phyloP scores from a whole-genome alignment of 768 basidiomycete species.

The Lentinula detonsa region DNA sequence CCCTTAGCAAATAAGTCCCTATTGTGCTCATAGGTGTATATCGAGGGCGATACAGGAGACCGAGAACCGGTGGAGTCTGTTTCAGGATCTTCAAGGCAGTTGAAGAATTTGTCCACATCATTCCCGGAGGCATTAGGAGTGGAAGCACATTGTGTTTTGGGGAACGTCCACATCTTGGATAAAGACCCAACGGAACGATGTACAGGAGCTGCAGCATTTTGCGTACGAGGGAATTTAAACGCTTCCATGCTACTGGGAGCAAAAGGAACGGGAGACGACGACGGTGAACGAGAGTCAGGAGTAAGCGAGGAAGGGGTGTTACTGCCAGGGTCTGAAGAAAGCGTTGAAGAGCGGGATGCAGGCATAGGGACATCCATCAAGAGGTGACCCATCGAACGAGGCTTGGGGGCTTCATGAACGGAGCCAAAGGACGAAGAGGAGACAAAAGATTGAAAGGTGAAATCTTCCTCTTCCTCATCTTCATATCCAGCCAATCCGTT shows the following conservation, averaged over 20 bases:
- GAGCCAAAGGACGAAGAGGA: constrained; percentile 52
- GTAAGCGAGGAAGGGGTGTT: constrained; percentile 13
- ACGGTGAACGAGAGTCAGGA: constrained; percentile 22
- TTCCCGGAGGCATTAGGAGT: constrained; percentile 16
- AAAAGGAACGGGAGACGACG: constrained; percentile 17
- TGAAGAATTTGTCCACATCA: constrained; percentile 75
- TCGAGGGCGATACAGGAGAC: constrained; percentile 36
- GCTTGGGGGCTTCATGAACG: constrained; percentile 36
- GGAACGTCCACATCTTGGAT: constrained; percentile 70
- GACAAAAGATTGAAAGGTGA: constrained; percentile 31
- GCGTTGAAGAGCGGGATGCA: constrained; percentile 13
- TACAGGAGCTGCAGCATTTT: constrained; percentile 11
- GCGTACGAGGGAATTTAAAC: background rate
- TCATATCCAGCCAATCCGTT: constrained; percentile 62
- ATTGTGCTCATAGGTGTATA: constrained; percentile 47
- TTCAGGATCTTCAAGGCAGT: constrained; percentile 58
- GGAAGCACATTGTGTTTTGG: constrained; percentile 23
- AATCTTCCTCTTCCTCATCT: constrained; percentile 60
- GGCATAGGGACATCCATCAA: constrained; percentile 19
- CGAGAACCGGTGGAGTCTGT: constrained; percentile 21
- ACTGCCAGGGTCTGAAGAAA: constrained; percentile 15
- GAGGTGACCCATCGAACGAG: constrained; percentile 22
- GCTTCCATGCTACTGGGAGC: constrained; percentile 13
- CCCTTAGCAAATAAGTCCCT: constrained; percentile 55
- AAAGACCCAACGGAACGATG: constrained; percentile 38